phyloP scores from a whole-genome alignment of 2,329 filamentous ascomycete genomes.

The Rhexocercosporidium sp. region DNA sequence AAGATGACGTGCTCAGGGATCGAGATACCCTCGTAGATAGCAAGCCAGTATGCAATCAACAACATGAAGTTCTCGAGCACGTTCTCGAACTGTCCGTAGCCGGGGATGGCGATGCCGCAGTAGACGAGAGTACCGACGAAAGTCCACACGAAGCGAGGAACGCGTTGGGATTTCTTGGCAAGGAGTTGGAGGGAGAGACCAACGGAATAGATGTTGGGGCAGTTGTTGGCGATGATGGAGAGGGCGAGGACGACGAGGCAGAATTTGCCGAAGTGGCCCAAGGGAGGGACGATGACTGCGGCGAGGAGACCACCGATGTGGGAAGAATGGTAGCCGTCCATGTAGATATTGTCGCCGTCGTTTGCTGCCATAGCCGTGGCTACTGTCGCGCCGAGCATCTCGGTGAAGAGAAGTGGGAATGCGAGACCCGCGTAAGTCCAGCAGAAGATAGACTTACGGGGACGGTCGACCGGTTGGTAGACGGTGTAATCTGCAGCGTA shows the following conservation, averaged over 20 bases:
- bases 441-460: slow-evolving; percentile 66
- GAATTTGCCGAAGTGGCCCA: slow-evolving; percentile 75
- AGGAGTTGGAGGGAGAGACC: slow-evolving; percentile 71
- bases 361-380: slow-evolving; percentile 66
- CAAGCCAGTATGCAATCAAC: slow-evolving; percentile 73
- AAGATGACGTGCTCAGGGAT: slow-evolving; percentile 73
- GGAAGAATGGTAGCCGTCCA: slow-evolving; percentile 57
- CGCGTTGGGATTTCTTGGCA: slow-evolving; percentile 58
- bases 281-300: slow-evolving; percentile 64
- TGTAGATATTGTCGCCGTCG: slow-evolving; percentile 58
- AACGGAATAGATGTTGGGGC: slow-evolving; percentile 74
- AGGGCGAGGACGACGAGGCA: slow-evolving; percentile 70
- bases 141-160: slow-evolving; percentile 73
- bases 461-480: slow-evolving; percentile 70
- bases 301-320: slow-evolving; percentile 71
- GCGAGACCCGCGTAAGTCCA: slow-evolving; percentile 73
- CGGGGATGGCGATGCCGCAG: slow-evolving; percentile 72
- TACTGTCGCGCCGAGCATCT: slow-evolving; percentile 74
- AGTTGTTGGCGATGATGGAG: slow-evolving; percentile 73
- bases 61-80: slow-evolving; percentile 75
- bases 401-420: slow-evolving; percentile 73
- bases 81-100: slow-evolving; percentile 67
- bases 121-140: slow-evolving; percentile 65
- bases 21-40: slow-evolving; percentile 72
- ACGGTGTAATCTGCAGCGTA: slow-evolving; percentile 82